Conservation (phyloP, 2,329 filamentous ascomycete genomes). For the Myriosclerotinia scirpicola region DNA sequence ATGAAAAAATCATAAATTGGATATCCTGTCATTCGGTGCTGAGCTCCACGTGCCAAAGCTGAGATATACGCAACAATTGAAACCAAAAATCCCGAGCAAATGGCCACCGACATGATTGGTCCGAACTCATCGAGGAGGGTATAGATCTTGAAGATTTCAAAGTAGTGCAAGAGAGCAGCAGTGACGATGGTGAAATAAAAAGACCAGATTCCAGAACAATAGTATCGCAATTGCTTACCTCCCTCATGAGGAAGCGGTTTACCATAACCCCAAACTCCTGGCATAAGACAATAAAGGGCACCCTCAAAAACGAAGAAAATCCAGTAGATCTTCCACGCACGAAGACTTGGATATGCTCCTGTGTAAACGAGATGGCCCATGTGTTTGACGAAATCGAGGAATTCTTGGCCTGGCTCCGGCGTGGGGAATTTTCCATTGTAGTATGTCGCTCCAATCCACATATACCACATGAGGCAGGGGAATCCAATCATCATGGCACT, state of each 20-base stretch:
- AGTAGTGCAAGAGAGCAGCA: conserved; percentile 72
- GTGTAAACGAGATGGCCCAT: conserved; percentile 73
- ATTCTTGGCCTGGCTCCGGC: conserved; percentile 64
- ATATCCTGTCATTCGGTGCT: conserved; percentile 89
- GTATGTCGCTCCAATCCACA: conserved; percentile 96
- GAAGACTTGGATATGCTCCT: conserved; percentile 77
- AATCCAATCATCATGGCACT: conserved; percentile 86
- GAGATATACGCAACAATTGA: conserved; percentile 84
- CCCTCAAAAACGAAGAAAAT: conserved; percentile 83
- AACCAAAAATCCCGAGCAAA: conserved; percentile 84
- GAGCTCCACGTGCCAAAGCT: conserved; percentile 72
- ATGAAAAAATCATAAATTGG: conserved; percentile 88
- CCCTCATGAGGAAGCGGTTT: conserved; percentile 81
- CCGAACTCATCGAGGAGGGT: conserved; percentile 95
- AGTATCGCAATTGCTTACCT: conserved; percentile 87
- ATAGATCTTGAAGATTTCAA: conserved; percentile 83
- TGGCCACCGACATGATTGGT: conserved; percentile 87
- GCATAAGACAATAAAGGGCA: conserved; percentile 78
- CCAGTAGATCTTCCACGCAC: conserved; percentile 96
- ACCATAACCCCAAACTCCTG: conserved; percentile 83
- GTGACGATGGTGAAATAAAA: conserved; percentile 83
- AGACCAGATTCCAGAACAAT: conserved; percentile 85
- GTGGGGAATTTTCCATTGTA: conserved; percentile 81
- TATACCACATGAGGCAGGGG: conserved; percentile 96
- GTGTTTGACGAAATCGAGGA: conserved; percentile 69